These are phyloP conservation scores for Collybiopsis luxurians DNA, from an alignment of 768 basidiomycete species.

Conservation along the genomic window DNA sequence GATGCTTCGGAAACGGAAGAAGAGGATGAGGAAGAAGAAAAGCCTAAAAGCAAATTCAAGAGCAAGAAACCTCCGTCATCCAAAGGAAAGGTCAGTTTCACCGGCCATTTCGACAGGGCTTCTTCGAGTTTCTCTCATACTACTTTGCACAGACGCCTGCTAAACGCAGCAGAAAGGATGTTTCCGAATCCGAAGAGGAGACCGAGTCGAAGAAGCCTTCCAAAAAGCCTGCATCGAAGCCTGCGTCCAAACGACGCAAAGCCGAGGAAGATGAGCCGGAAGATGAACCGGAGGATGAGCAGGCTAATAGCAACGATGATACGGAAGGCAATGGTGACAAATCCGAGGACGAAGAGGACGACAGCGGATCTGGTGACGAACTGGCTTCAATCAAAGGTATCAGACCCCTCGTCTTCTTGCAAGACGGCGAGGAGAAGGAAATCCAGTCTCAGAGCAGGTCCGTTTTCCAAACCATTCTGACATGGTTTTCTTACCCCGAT, in stretches of 20 bases:
- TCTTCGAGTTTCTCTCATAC: too few species aligned
- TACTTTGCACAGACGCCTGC: too few species aligned
- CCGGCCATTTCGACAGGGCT: neutral
- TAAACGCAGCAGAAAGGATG: neutral
- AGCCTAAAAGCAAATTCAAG: neutral
- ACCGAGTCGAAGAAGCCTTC: neutral
- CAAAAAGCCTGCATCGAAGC: neutral
- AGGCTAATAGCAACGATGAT: neutral
- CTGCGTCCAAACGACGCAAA: constrained; percentile 2
- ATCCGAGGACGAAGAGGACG: neutral
- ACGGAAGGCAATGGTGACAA: neutral
- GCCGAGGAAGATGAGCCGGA: neutral
- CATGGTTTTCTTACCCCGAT: too few species aligned
- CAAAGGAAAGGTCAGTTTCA: neutral
- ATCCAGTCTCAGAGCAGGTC: constrained; percentile 41
- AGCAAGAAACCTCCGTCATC: neutral
- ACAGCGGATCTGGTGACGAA: constrained; percentile 30
- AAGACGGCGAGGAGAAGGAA: constrained; percentile 47
- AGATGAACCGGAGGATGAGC: neutral
- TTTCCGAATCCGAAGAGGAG: neutral
- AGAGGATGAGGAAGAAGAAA: neutral
- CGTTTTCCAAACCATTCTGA: too few species aligned
- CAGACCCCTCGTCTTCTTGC: constrained; percentile 43
- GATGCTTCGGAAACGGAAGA: too few species aligned
- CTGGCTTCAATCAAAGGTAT: constrained; percentile 50